phyloP scores from a whole-genome alignment of 2,329 filamentous ascomycete species.

The Arthroderma uncinatum region DNA sequence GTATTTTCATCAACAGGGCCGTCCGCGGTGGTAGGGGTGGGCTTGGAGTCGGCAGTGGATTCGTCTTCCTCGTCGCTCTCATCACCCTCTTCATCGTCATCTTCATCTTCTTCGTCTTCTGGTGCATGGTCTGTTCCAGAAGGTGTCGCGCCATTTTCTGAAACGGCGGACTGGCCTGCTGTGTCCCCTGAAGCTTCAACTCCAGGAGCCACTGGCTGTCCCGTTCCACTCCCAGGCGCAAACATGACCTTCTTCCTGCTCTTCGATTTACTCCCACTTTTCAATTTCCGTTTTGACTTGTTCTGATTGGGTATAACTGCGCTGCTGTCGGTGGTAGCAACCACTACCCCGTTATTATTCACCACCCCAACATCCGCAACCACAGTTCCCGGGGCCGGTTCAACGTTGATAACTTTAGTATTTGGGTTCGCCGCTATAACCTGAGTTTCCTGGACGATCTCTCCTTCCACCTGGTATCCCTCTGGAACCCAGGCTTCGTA shows the following conservation, averaged over 20 bases:
- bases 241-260: conserved; percentile 59
- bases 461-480: conserved; percentile 68
- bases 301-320: conserved; percentile 39
- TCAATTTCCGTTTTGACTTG: conserved; percentile 67
- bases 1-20: conserved; percentile 4
- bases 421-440: conserved; percentile 34
- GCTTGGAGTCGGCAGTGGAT: conserved; percentile 37
- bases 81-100: conserved; percentile 39
- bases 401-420: conserved; percentile 25
- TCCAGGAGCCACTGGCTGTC: conserved; percentile 31
- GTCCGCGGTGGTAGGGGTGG: conserved; percentile 22
- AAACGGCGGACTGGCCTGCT: conserved; percentile 14
- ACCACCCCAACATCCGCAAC: conserved; percentile 50
- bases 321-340: conserved; percentile 39
- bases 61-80: conserved; percentile 44
- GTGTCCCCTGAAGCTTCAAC: conserved; percentile 24
- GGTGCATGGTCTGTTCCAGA: conserved; percentile 33
- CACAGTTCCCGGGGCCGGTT: conserved; percentile 46
- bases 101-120: conserved; percentile 39
- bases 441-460: conserved; percentile 54
- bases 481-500: conserved; percentile 74
- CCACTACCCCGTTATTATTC: conserved; percentile 50
- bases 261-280: conserved; percentile 64
- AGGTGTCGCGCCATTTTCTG: conserved; percentile 25
- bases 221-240: conserved; percentile 33